These are phyloP conservation scores for Penicillium sp. DNA, from an alignment of 2,329 filamentous ascomycete species.

Conservation along the genomic window DNA sequence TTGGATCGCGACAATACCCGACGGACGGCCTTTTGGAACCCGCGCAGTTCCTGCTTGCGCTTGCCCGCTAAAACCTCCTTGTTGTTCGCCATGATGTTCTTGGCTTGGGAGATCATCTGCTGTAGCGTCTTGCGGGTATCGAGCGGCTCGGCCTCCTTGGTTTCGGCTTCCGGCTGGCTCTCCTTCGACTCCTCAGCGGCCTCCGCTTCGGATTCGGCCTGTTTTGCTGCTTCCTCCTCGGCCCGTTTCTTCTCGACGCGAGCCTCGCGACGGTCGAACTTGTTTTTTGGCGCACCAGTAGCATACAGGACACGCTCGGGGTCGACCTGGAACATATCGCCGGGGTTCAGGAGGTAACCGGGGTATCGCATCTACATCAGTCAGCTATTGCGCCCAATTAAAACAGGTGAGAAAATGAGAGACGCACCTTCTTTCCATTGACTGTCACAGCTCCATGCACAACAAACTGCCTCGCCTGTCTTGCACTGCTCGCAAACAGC, in stretches of 20 bases:
- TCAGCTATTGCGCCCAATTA: neutral
- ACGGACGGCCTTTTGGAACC: slow-evolving; percentile 70
- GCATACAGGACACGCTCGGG: slow-evolving; percentile 85
- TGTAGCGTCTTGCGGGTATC: slow-evolving; percentile 56
- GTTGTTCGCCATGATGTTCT: slow-evolving; percentile 61
- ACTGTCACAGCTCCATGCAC: slow-evolving; percentile 92
- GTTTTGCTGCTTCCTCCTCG: slow-evolving; percentile 32
- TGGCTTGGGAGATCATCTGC: slow-evolving; percentile 61
- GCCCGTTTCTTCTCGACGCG: slow-evolving; percentile 35
- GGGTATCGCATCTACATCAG: slow-evolving; percentile 79
- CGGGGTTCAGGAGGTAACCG: slow-evolving; percentile 92
- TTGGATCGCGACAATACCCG: slow-evolving; percentile 64
- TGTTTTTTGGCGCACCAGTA: slow-evolving; percentile 74
- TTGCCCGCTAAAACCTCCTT: slow-evolving; percentile 64
- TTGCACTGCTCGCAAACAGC: slow-evolving; percentile 88
- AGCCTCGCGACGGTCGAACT: slow-evolving; percentile 43
- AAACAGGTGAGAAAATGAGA: neutral
- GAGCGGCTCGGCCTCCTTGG: slow-evolving; percentile 42
- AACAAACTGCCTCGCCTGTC: slow-evolving; percentile 93
- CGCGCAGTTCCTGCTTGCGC: slow-evolving; percentile 75
- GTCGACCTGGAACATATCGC: slow-evolving; percentile 97
- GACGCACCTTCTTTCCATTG: slow-evolving; percentile 85
- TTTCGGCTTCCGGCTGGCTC: slow-evolving; percentile 31
- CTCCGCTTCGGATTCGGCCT: slow-evolving; percentile 33
- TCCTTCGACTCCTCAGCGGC: slow-evolving; percentile 35